Percentiles rank a stretch among this genome's conserved stretches.
Evolutionary conservation across 495 filamentous ascomycete genomes (phyloP).

Genomic region (Chaetomium cochliodes): DNA sequence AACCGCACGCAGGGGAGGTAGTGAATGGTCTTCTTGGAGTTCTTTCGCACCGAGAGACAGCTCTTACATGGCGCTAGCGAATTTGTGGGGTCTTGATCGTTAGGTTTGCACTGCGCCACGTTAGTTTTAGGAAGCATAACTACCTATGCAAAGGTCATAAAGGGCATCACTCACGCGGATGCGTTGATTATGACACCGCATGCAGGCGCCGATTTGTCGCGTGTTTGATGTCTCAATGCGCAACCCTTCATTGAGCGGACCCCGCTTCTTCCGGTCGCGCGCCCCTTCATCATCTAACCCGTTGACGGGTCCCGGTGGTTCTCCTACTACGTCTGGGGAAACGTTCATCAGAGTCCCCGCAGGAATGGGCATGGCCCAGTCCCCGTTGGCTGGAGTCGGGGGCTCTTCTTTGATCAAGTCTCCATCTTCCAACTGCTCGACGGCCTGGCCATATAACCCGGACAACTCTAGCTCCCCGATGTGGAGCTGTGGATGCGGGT

Average conservation of each 20-base stretch:
- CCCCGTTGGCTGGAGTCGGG: background rate
- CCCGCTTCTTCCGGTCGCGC: conserved; percentile 19
- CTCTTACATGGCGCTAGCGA: conserved; percentile 37
- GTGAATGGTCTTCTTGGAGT: conserved; percentile 48
- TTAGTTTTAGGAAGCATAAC: conserved; percentile 2
- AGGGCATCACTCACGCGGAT: conserved; percentile 39
- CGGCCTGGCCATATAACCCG: background rate
- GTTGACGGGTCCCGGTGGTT: background rate
- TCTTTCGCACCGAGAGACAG: conserved; percentile 37
- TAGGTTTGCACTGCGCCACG: conserved; percentile 24
- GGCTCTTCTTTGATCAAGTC: background rate
- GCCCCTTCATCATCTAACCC: background rate
- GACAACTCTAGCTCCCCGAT: background rate
- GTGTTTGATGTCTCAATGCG: conserved; percentile 39
- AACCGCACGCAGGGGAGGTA: conserved; percentile 41
- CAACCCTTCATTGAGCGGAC: conserved; percentile 18
- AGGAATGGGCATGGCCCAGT: too few species aligned
- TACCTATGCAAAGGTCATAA: background rate
- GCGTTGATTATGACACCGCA: conserved; percentile 47
- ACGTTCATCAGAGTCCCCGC: too few species aligned
- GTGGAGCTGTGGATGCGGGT: too few species aligned
- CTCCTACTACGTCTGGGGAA: background rate
- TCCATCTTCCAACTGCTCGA: background rate
- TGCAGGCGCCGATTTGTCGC: conserved; percentile 42
- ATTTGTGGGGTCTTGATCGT: conserved; percentile 30